Conservation (phyloP, 2,329 filamentous ascomycete genomes). For the Fusarium buxicola region DNA sequence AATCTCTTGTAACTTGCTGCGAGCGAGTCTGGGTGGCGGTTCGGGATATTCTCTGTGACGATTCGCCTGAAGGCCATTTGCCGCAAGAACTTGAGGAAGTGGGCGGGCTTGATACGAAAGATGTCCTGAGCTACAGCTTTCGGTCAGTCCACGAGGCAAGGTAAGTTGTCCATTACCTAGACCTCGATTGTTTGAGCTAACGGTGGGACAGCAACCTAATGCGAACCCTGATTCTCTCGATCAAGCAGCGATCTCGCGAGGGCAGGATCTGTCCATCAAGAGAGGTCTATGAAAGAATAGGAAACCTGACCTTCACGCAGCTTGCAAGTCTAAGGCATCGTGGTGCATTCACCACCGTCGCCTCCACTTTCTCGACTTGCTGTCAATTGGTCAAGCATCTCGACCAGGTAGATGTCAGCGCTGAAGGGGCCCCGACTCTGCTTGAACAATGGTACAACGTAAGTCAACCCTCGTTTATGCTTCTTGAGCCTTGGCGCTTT, state of each 20-base stretch:
- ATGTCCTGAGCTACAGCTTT: constrained; percentile 94
- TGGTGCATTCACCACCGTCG: constrained; percentile 93
- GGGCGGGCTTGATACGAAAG: constrained; percentile 83
- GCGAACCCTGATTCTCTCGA: constrained; percentile 68
- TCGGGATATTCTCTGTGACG: constrained; percentile 84
- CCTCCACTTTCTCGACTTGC: constrained; percentile 85
- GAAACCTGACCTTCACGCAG: constrained; percentile 82
- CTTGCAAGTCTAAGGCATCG: constrained; percentile 86
- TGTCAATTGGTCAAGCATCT: constrained; percentile 73
- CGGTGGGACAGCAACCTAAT: constrained; percentile 72
- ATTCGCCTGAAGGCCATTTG: constrained; percentile 91
- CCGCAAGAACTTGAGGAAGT: constrained; percentile 80
- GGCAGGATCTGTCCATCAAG: constrained; percentile 61
- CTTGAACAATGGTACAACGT: constrained; percentile 79
- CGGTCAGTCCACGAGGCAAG: constrained; percentile 94
- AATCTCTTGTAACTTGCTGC: constrained; percentile 70
- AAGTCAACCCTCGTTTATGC: constrained; percentile 23
- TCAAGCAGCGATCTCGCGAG: constrained; percentile 58
- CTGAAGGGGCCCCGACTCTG: constrained; percentile 54
- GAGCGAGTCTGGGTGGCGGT: constrained; percentile 82
- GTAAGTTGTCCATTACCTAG: constrained; percentile 55
- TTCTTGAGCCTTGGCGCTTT: neutral
- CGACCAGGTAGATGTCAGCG: constrained; percentile 44
- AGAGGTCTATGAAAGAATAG: constrained; percentile 73
- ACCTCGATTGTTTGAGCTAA: neutral